These are phyloP conservation scores for Termitomyces sp. DNA, from an alignment of 768 basidiomycete species.

Conservation along the genomic window DNA sequence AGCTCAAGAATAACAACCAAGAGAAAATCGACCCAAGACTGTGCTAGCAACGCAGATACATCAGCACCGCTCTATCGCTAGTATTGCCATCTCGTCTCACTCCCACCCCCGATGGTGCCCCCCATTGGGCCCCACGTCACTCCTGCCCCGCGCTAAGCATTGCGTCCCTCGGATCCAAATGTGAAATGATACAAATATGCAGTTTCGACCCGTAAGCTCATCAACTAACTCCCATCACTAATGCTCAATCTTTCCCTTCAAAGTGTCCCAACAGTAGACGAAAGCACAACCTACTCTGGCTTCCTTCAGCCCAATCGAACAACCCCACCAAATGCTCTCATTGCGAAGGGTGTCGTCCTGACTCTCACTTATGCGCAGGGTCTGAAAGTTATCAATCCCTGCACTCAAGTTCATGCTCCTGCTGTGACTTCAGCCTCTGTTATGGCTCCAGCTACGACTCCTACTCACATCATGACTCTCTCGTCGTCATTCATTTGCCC, in stretches of 20 bases:
- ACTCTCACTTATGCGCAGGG: neutral
- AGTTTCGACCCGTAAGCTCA: neutral
- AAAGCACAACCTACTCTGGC: neutral
- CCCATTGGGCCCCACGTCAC: conserved; percentile 1
- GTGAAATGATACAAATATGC: conserved; percentile 7
- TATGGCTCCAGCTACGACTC: neutral
- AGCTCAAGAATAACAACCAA: neutral
- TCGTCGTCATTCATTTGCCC: neutral
- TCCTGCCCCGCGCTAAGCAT: conserved; percentile 3
- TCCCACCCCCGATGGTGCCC: conserved; percentile 5
- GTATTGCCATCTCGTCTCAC: conserved; percentile 5
- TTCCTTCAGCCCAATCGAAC: neutral
- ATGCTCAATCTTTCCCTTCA: neutral
- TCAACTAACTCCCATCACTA: no score
- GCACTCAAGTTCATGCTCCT: neutral
- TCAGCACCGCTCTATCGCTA: neutral
- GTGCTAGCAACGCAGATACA: no score
- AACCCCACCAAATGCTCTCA: neutral
- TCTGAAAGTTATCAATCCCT: neutral
- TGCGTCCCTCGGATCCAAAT: conserved; percentile 4
- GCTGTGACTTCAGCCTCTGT: neutral
- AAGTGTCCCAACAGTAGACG: neutral
- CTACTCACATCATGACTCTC: neutral
- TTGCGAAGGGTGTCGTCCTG: neutral
- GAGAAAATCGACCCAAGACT: neutral